Base-by-base conservation (phyloP, 1,139 yeast genomes). In the Pichia sp. region DNA sequence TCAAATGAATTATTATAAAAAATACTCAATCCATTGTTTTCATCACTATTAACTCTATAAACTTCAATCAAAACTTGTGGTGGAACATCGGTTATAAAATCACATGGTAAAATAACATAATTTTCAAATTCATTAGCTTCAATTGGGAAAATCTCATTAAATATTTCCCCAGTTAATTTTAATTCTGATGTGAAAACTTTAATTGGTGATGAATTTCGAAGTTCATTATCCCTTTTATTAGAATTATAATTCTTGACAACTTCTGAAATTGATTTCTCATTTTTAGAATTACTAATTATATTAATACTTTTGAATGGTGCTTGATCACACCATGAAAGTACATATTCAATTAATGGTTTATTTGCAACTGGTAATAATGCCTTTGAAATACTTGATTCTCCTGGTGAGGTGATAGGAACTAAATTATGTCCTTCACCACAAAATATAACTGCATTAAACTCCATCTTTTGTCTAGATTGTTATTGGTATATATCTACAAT, bases 361-460 rank as follows among this genome's bases (percentile, higher is more conserved):
- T 91, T 91, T 18, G 95, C 98, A 44, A 95, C 76, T 3, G 99
- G 98, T 49, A 95, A 70, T 52, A 91, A 72, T 0, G 97, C 95
- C 71, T 93, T 93, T 7, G 95, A 81, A 13, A 79, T 66, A 10
- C 95, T 91, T 1, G 84, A 74, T 10, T 76, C 69, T 50, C 80
- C 71, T 42, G 75, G 76, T 43, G 77, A 71, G 0, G 95, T 79
- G 56, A 90, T 80, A 0, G 98, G 98, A 16, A 80, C 68, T 60
- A 93, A 73, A 45, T 77, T 75, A 36, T 76, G 75, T 25, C 98
- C 98, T 50, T 79, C 81, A 7, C 98, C 98, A 70, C 98, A 91
- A 55, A 89, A 78, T 33, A 93, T 80, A 46, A 91, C 77, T 0
- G 96, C 98, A 62, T 91, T 96, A 67, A 90, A 86, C 71, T 90